A percentile compares a stretch with the other conserved stretches of the same genome.
Evolutionary conservation across 1,139 yeast species (phyloP).

Genomic region (Saccharomyces hybrid): DNA sequence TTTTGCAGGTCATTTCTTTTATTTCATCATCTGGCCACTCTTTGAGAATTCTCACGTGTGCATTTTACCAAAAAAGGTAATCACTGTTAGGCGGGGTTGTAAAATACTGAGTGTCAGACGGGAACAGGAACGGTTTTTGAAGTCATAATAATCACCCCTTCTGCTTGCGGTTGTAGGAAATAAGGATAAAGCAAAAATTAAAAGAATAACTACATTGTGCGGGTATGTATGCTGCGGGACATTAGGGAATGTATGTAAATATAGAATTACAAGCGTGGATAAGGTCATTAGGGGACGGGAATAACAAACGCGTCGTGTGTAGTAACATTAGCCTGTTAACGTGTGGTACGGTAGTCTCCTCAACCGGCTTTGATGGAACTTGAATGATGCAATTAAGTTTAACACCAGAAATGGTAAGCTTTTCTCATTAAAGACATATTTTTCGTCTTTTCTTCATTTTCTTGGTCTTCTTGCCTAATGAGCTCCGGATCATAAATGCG

Average conservation of each 20-base stretch:
- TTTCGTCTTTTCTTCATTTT: conserved; percentile 30
- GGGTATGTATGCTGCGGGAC: neutral
- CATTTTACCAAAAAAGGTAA: neutral
- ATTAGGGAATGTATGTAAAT: neutral
- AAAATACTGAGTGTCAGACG: neutral
- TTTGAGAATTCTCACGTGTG: neutral
- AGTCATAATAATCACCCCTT: neutral
- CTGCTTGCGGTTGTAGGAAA: neutral
- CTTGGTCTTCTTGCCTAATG: conserved; percentile 32
- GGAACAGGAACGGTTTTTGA: neutral
- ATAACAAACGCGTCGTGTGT: neutral
- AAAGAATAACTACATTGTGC: neutral
- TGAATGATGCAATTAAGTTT: neutral
- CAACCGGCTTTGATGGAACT: neutral
- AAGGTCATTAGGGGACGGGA: neutral
- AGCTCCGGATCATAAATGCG: too few species aligned
- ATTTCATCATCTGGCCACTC: neutral
- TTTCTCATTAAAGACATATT: conserved; percentile 7
- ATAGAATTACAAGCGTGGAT: neutral
- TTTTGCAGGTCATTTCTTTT: neutral
- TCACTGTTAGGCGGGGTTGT: neutral
- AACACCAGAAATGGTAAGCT: conserved; percentile 14
- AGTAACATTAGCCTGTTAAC: neutral
- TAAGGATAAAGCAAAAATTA: neutral
- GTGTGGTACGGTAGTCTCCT: neutral